Evolutionary conservation across 495 filamentous ascomycete genomes (phyloP).

Genomic region (Letharia lupina): DNA sequence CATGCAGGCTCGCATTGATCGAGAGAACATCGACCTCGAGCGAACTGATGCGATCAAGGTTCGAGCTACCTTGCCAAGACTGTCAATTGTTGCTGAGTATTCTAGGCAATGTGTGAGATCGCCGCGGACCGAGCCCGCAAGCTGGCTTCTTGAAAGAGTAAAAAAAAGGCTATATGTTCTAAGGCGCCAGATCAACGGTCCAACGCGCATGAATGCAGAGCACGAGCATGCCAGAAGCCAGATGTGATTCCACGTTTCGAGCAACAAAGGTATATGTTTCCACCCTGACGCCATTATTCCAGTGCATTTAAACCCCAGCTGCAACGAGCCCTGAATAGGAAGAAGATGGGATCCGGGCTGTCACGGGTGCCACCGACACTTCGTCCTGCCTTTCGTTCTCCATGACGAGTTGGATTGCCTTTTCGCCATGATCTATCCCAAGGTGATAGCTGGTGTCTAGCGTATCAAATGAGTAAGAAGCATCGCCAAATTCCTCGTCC

Average conservation of each 20-base stretch:
- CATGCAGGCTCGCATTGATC: conserved; percentile 68
- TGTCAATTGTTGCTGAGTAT: conserved; percentile 12
- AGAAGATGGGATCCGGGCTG: not conserved
- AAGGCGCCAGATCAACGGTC: not conserved
- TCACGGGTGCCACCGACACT: conserved; percentile 18
- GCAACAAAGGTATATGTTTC: not conserved
- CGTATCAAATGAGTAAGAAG: conserved; percentile 21
- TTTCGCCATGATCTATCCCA: conserved; percentile 12
- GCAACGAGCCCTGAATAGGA: not conserved
- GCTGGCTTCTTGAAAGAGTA: conserved; percentile 23
- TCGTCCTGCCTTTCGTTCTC: conserved; percentile 21
- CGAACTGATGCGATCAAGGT: conserved; percentile 71
- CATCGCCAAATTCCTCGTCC: conserved; percentile 21
- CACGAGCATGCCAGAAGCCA: not conserved
- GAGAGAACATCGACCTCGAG: conserved; percentile 58
- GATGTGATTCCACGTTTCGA: not conserved
- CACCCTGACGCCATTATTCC: not conserved
- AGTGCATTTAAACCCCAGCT: conserved; percentile 1
- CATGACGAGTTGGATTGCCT: conserved; percentile 20
- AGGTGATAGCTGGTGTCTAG: conserved; percentile 17
- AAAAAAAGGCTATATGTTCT: not conserved
- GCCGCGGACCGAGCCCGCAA: conserved; percentile 53
- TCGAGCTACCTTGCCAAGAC: conserved; percentile 15
- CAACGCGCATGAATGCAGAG: not conserved
- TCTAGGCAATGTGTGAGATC: conserved; percentile 65